These are phyloP conservation scores for Gentiana straminea DNA, from an alignment of 257 asterid genomes.

Conservation along the genomic window DNA sequence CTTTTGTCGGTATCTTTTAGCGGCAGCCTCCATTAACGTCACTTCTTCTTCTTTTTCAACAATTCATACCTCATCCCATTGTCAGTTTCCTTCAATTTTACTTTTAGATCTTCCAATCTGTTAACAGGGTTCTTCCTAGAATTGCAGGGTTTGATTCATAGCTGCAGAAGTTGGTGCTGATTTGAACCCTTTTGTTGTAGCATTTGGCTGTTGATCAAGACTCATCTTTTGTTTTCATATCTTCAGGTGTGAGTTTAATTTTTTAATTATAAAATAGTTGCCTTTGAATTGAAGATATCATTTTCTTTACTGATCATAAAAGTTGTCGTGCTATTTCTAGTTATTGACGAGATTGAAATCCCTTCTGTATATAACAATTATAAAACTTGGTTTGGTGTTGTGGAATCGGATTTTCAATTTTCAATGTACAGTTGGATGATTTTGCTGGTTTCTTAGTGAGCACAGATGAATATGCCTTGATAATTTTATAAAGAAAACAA, in stretches of 20 bases:
- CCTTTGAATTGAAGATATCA: neutral
- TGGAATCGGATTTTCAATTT: too few species aligned
- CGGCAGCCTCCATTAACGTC: slow-evolving; percentile 3
- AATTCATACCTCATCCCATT: neutral
- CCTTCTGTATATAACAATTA: too few species aligned
- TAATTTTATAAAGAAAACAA: too few species aligned
- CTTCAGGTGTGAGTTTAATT: slow-evolving; percentile 27
- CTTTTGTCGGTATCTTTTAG: slow-evolving; percentile 6
- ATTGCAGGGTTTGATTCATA: neutral
- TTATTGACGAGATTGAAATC: neutral
- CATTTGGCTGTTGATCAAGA: slow-evolving; percentile 1
- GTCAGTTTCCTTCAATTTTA: neutral
- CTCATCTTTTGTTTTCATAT: slow-evolving; percentile 5
- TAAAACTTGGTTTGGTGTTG: too few species aligned
- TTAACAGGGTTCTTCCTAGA: neutral
- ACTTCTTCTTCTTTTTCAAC: neutral
- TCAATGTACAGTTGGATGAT: too few species aligned
- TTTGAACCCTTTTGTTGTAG: slow-evolving; percentile 19
- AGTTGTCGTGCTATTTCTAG: neutral
- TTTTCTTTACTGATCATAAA: neutral
- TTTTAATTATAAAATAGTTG: neutral
- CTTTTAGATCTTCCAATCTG: neutral
- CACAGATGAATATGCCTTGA: too few species aligned
- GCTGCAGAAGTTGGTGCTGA: slow-evolving; percentile 13
- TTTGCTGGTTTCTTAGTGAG: too few species aligned